These are phyloP conservation scores for Tylopilus felleus DNA, from an alignment of 768 basidiomycete genomes.

Conservation along the genomic window DNA sequence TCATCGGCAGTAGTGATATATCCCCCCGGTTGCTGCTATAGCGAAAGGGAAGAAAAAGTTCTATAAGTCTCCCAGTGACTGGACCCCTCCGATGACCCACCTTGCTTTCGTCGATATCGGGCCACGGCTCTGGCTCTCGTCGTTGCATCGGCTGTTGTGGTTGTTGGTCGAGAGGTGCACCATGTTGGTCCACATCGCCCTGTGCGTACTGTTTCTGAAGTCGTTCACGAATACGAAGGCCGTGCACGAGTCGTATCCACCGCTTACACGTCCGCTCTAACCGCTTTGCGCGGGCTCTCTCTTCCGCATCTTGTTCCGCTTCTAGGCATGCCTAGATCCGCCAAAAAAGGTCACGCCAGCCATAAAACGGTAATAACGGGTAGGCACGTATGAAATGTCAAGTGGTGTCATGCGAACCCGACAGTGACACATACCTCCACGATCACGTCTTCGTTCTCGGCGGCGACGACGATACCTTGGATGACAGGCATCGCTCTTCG, in stretches of 20 bases:
- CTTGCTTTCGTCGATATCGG: conserved; percentile 23
- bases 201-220: conserved; percentile 73
- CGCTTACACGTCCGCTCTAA: conserved; percentile 80
- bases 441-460: conserved; percentile 68
- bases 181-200: neutral
- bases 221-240: conserved; percentile 80
- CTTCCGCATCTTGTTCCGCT: conserved; percentile 71
- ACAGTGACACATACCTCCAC: conserved; percentile 58
- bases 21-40: conserved; percentile 40
- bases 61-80: conserved; percentile 16
- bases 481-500: conserved; percentile 82
- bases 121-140: conserved; percentile 14
- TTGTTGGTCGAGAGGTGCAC: conserved; percentile 1
- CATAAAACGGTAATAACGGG: neutral
- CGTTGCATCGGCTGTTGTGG: conserved; percentile 7
- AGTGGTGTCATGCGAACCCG: conserved; percentile 1
- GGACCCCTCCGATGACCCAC: conserved; percentile 11
- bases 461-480: conserved; percentile 82
- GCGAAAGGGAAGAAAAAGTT: neutral
- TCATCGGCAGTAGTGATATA: conserved; percentile 69
- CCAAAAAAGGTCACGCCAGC: conserved; percentile 10
- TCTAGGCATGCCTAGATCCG: conserved; percentile 75
- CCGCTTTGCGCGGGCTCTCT: conserved; percentile 70
- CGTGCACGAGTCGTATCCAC: conserved; percentile 86
- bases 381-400: neutral